Base-by-base conservation (phyloP, 176 grass and related monocot species). In the Musa itinerans region DNA sequence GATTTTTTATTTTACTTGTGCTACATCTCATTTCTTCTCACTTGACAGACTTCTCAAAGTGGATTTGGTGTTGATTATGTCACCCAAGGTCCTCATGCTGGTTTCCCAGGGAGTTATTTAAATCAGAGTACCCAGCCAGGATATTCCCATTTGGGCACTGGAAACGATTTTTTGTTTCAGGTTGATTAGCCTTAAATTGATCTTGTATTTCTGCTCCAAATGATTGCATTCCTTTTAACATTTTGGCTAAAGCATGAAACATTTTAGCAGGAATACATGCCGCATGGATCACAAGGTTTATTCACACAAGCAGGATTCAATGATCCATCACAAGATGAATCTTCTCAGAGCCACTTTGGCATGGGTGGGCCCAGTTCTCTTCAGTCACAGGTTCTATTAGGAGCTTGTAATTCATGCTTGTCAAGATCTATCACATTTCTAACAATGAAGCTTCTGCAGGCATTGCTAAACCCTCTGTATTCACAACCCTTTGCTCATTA, bases 301-400 rank as follows among this genome's bases (percentile, higher is more conserved):
- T 99, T 99, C 78, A 99, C 96, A 50, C 96, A 99, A 85, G 86
- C 87, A 9, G 90, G 86, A 70, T 89, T 87, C 78, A 95, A 86
- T 82, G 96, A 99, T 77, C 87, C 86, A 51, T 88, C 89, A 10
- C 91, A 99, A 76, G 96, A 99, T 43, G 91, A 99, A 58, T 87
- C 96, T 10, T 89, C 96, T 74, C 96, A 99, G 78, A 83, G 85
- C 70, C 88, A 95, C 84, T 95, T 86, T 81, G 86, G 89, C 72
- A 81, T 96, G 81, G 83, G 68, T 78, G 78, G 73, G 17, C 81
- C 74, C 76, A 79, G 82, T 43, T 67, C 91, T 79, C 96, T 99
- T 20, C 96, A 99, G 57, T 99, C 96, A 63, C 96, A 99, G 96
- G 96, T 99, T 22, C 54, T 52, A 78, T 53, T 21, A n/a, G 34